phyloP scores from a whole-genome alignment of 2,329 filamentous ascomycete species.

The Passalora sequoiae region DNA sequence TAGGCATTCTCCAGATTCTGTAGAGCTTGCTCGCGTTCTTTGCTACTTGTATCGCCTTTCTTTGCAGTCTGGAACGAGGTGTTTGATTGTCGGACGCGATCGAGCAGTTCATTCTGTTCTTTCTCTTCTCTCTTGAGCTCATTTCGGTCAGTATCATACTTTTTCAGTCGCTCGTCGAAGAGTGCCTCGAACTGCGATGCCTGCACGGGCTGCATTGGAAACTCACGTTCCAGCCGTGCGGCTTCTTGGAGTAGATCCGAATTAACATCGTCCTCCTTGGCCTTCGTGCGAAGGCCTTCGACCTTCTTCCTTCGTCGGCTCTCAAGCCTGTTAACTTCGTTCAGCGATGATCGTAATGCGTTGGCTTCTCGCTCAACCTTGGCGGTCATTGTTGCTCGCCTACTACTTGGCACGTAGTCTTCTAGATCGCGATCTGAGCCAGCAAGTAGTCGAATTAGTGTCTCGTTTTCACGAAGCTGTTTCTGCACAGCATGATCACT shows the following conservation, averaged over 20 bases:
- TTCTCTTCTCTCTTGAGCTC: conserved; percentile 66
- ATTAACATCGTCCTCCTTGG: conserved; percentile 80
- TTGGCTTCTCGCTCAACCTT: conserved; percentile 74
- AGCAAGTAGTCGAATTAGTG: conserved; percentile 67
- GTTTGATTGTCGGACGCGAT: conserved; percentile 69
- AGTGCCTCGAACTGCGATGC: conserved; percentile 88
- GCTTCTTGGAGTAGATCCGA: conserved; percentile 77
- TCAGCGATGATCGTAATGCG: conserved; percentile 71
- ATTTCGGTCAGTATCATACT: conserved; percentile 74
- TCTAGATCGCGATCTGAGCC: conserved; percentile 76
- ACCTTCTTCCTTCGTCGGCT: conserved; percentile 73
- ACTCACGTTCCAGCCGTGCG: conserved; percentile 76
- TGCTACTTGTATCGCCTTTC: conserved; percentile 59
- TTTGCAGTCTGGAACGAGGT: conserved; percentile 70
- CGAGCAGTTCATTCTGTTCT: conserved; percentile 69
- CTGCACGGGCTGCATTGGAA: conserved; percentile 76
- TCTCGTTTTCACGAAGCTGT: conserved; percentile 72
- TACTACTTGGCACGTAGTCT: conserved; percentile 82
- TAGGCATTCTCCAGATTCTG: conserved; percentile 88
- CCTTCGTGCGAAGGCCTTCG: conserved; percentile 71
- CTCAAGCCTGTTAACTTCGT: conserved; percentile 79
- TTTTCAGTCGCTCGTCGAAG: conserved; percentile 74
- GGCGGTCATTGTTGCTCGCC: conserved; percentile 71
- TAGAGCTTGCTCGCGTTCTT: conserved; percentile 77
- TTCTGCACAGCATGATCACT: conserved; percentile 67